Conservation (phyloP, 495 filamentous ascomycete genomes). For the Aspergillus sparsus region DNA sequence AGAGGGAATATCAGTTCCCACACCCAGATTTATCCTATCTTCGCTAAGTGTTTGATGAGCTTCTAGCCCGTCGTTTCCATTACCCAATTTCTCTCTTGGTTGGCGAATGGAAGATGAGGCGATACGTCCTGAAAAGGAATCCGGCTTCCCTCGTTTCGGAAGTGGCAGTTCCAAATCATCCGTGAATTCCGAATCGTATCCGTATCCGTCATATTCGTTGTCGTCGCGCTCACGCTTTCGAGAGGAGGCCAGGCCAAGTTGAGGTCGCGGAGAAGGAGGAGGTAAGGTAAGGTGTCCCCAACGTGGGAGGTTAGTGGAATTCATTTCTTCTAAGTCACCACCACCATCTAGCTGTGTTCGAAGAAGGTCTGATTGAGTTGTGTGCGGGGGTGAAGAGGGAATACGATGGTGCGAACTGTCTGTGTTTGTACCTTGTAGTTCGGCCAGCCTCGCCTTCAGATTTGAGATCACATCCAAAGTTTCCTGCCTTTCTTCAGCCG, state of each 20-base stretch:
- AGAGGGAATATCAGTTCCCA: not conserved
- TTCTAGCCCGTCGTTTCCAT: not conserved
- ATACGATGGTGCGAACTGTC: not conserved
- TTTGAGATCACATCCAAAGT: conserved; percentile 24
- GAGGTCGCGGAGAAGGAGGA: conserved; percentile 10
- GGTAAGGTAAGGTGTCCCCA: conserved; percentile 10
- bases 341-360: conserved; percentile 24
- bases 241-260: conserved; percentile 4
- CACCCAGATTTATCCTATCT: not conserved
- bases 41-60: not conserved
- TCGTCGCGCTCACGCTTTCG: conserved; percentile 23
- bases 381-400: conserved; percentile 2
- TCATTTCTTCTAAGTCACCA: conserved; percentile 4
- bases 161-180: conserved; percentile 21
- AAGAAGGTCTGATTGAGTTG: not conserved
- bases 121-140: not conserved
- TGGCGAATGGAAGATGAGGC: not conserved
- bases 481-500: conserved; percentile 27
- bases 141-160: not conserved
- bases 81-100: not conserved
- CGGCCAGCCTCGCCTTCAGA: conserved; percentile 26
- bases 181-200: conserved; percentile 7
- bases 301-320: conserved; percentile 7
- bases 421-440: conserved; percentile 20
- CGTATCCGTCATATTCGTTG: conserved; percentile 2